These are phyloP conservation scores for Euphorbia tirucalli DNA, from an alignment of 345 rosid species.

Conservation along the genomic window DNA sequence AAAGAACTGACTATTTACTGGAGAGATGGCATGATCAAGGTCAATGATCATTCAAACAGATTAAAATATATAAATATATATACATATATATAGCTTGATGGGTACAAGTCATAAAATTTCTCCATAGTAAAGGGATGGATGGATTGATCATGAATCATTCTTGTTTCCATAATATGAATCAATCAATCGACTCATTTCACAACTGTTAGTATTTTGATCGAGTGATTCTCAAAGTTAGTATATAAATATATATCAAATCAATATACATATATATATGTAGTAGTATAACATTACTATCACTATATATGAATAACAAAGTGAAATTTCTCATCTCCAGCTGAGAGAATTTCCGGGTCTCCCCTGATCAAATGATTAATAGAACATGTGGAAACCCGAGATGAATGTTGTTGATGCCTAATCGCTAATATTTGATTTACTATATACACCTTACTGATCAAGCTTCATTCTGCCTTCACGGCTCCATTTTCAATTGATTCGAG, in stretches of 20 bases:
- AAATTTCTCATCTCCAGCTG: conserved; percentile 23
- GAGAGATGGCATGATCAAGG: no score
- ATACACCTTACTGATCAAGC: conserved; percentile 26
- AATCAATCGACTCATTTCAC: conserved; percentile 30
- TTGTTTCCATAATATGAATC: no score
- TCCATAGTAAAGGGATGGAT: no score
- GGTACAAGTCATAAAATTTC: no score
- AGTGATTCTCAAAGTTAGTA: conserved; percentile 33
- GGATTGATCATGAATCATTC: conserved; percentile 5
- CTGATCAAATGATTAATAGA: conserved; percentile 15
- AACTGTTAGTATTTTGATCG: conserved; percentile 22
- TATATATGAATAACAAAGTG: conserved; percentile 20
- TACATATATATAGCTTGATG: no score
- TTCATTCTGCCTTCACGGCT: conserved; percentile 43
- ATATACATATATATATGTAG: conserved; percentile 3
- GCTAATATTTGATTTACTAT: conserved; percentile 35
- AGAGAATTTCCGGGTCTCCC: conserved; percentile 31
- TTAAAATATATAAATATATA: no score
- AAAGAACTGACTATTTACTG: no score
- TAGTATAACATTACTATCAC: neutral
- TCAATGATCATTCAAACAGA: no score
- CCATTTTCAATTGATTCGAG: conserved; percentile 45
- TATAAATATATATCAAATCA: neutral
- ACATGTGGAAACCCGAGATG: conserved; percentile 34
- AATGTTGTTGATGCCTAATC: conserved; percentile 29